A percentile compares a stretch with the other conserved stretches of the same genome.
These are phyloP conservation scores for Blastobotrys serpentis DNA, from an alignment of 1,139 yeast genomes.

Conservation along the genomic window DNA sequence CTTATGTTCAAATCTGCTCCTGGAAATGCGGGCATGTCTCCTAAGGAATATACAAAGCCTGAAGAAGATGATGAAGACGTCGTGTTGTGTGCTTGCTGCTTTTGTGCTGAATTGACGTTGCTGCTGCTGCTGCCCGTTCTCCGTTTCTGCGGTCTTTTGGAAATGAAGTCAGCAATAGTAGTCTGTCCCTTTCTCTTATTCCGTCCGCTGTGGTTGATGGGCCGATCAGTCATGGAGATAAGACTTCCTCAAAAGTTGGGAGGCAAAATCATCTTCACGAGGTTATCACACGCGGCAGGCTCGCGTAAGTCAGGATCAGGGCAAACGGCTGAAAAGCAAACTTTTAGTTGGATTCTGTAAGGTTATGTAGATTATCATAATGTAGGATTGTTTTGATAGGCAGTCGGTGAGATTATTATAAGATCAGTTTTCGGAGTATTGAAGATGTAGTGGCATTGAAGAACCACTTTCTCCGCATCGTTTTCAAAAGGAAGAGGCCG, in stretches of 20 bases:
- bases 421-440: too few relatives aligned
- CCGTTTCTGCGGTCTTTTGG: conserved; percentile 2
- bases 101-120: not conserved
- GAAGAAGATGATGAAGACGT: not conserved
- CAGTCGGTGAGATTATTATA: too few relatives aligned
- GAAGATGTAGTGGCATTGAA: too few relatives aligned
- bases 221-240: conserved; percentile 3
- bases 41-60: not conserved
- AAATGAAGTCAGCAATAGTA: conserved; percentile 3
- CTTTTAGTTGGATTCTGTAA: too few relatives aligned
- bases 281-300: too few relatives aligned
- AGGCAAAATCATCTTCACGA: not conserved
- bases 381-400: too few relatives aligned
- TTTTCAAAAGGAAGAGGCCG: too few relatives aligned
- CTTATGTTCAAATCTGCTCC: conserved; percentile 20
- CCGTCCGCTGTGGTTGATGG: conserved; percentile 1
- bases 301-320: too few relatives aligned
- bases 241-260: not conserved
- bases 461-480: too few relatives aligned
- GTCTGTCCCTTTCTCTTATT: conserved; percentile 10
- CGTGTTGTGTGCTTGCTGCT: not conserved
- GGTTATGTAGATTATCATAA: too few relatives aligned
- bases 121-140: not conserved
- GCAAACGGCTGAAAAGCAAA: too few relatives aligned
- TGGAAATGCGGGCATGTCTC: conserved; percentile 18